Evolutionary conservation across 176 grass and related monocot genomes (phyloP).

Genomic region (Oryza glumipatula): DNA sequence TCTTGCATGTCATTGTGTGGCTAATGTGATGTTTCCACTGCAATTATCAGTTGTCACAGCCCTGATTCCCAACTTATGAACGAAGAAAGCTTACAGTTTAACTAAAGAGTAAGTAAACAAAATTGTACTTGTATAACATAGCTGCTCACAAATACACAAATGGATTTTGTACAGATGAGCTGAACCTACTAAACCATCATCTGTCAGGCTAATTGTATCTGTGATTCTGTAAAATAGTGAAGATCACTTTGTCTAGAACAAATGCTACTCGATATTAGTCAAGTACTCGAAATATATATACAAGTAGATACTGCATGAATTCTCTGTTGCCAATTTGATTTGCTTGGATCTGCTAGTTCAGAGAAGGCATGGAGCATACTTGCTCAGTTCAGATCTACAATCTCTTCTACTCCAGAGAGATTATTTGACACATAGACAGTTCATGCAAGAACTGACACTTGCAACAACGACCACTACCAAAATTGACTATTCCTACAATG

Average conservation of each 20-base stretch:
- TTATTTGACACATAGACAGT: background rate
- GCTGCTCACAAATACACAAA: background rate
- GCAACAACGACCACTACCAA: background rate
- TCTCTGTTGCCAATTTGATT: background rate
- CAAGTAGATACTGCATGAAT: background rate
- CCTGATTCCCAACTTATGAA: background rate
- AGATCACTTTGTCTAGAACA: background rate
- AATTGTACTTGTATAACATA: background rate
- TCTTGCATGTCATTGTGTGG: background rate
- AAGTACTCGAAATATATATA: background rate
- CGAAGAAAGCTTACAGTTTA: background rate
- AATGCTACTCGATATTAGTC: too few relatives aligned
- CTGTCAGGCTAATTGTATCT: background rate
- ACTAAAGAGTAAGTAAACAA: background rate
- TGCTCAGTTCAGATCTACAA: background rate
- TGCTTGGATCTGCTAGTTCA: background rate
- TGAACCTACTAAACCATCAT: background rate
- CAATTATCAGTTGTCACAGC: background rate
- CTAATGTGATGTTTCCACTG: background rate
- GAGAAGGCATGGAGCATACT: background rate
- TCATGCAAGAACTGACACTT: background rate
- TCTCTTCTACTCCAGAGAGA: background rate
- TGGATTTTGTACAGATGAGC: background rate
- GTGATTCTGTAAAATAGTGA: background rate
- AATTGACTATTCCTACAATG: background rate